Evolutionary conservation across 352 stramenopile genomes (phyloP), one percentile per base, ranked within the genome.

Genomic region (Phytopythium kandeliae): DNA sequence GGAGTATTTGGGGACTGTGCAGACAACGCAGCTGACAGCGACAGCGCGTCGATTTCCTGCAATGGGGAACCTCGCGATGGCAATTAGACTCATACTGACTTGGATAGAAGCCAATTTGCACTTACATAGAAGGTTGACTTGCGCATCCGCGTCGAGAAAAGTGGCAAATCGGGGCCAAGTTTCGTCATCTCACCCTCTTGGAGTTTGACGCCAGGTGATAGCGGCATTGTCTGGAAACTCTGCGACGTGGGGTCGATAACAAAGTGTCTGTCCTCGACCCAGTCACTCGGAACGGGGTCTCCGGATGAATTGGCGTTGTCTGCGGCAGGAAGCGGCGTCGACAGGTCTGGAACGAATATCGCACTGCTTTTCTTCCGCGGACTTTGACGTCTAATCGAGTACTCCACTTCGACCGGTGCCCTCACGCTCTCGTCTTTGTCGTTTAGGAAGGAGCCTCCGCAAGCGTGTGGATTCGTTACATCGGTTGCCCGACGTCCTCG

Each of bases 191-290:
- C 51, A 19, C 60, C 64, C 4, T 52, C 33, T 48, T 55, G 64
- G 3, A 73, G 22, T 50, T 73, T 73, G 8, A 73, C 64, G 0
- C 64, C 64, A 8, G 64, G 60, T 12, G 64, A 69, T 34, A 73
- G 34, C 4, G 53, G 33, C 61, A 73, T 73, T 9, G 7, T 28
- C 11, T 64, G 51, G n/a, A 73, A 71, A 24, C 55, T n/a, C 34
- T 71, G 63, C 15, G 54, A 40, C n/a, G 56, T 31, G 26, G 38
- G 48, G 26, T 71, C 63, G 17, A 51, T 42, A 19, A 48, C 34
- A 33, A 59, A 56, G 2, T 60, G 24, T 9, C 24, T 22, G n/a
- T 42, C 42, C 1, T 31, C 42, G 12, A 55, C 43, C 11, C 40
- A 8, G 19, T 45, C 56, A 19, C 19, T 43, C 10, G 19, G 19